Base-by-base conservation (phyloP, 345 rosid genomes). In the Eutrema yunnanense region DNA sequence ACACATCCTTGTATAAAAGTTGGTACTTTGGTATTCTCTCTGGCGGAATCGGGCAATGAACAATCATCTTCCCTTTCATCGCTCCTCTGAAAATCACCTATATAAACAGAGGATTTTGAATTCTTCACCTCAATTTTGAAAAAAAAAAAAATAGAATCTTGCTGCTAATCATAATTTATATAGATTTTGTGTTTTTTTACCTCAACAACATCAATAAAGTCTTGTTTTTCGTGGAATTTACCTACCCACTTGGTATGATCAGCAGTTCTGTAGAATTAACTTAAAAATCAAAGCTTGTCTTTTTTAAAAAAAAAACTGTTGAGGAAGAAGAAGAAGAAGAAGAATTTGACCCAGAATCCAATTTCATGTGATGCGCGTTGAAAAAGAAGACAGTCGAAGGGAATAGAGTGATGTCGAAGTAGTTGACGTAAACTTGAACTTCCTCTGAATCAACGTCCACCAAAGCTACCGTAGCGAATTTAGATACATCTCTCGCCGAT, bases 221-320 rank as follows among this genome's bases (percentile, higher is more conserved):
- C 97, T 76, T 95, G 97, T 50, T 95, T 92, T 12, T 78, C 72
- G 40, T 82, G 88, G 73, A 92, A 95, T 16, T 84, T 86, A 73
- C 99, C 99, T 26, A 92, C 77, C 96, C 96, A 92, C 73, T 92
- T 95, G 2, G 88, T 88, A 75, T 95, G 96, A 85, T 95, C 96
- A 0, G 98, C 88, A 67, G 86, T 92, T 78, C 98, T 95, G 86
- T 50, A 77, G 40, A 65, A n/a, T 32, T 32, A 38, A 19, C 48
- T 29, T 16, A 4, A 49, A 9, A 60, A 60, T 6, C 16, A 60
- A 19, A 19, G 65, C 65, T 60, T 59, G 4, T 0, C n/a, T 8
- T 38, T 0, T 7, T 16, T n/a, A n/a, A 16, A 16, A 43, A 10
- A 0, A 4, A 12, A 30, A 13, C 26, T 8, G 13, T 13, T 11